These are phyloP conservation scores for Eucalyptus erythrocorys DNA, from an alignment of 345 rosid genomes.

Conservation along the genomic window DNA sequence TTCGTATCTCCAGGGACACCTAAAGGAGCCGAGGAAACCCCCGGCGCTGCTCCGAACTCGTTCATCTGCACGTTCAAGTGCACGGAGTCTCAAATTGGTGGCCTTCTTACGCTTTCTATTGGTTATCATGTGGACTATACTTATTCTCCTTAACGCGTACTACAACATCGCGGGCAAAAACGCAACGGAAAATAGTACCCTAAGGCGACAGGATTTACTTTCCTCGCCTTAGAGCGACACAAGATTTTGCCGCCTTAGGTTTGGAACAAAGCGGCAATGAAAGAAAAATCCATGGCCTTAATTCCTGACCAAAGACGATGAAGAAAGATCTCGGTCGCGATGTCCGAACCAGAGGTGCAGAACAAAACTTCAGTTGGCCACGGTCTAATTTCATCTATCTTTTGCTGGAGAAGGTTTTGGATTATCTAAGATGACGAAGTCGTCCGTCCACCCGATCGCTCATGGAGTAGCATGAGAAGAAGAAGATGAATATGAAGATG, in stretches of 20 bases:
- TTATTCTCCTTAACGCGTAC: background rate
- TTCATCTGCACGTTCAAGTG: constrained; percentile 7
- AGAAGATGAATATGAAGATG: background rate
- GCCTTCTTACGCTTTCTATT: background rate
- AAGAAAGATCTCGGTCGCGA: background rate
- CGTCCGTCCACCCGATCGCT: background rate
- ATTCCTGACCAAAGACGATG: background rate
- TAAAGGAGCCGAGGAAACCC: background rate
- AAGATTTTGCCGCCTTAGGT: background rate
- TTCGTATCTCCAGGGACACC: background rate
- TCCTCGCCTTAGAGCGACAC: background rate
- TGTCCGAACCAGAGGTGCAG: background rate
- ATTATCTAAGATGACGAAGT: background rate
- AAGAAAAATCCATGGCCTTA: background rate
- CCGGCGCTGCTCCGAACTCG: background rate
- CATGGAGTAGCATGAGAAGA: background rate
- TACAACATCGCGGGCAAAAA: background rate
- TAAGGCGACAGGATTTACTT: background rate
- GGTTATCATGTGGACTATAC: background rate
- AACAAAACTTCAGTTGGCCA: background rate
- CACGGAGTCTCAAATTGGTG: background rate
- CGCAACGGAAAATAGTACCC: background rate
- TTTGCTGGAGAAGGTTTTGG: background rate
- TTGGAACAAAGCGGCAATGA: background rate
- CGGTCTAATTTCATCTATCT: background rate